Evolutionary conservation across 345 rosid species (phyloP), one percentile per base, ranked within the genome.

Genomic region (Hirschfeldia incana): DNA sequence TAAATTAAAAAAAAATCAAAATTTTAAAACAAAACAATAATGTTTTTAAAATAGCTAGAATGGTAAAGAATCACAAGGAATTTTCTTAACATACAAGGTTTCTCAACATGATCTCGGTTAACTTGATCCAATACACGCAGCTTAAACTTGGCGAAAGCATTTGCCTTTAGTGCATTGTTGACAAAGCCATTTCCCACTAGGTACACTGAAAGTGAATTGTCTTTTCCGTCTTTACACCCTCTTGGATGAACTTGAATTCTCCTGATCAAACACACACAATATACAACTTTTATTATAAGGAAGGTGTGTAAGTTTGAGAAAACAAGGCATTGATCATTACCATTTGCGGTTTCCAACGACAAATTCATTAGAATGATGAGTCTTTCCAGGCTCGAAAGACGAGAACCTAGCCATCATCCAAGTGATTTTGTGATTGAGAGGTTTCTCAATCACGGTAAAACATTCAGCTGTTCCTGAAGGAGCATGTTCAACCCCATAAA

Each of bases 71-170:
- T 21, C 21, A 21, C 21, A 21, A 21, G 21, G 21, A 21, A 0
- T 0, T 21, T 21, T 21, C 1, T 21, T 0, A 21, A 21, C 21
- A 26, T 33, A 33, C 74, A 1, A 32, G 55, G 3, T 65, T 66
- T 12, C 77, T 66, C 73, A 57, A 30, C 1, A 65, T 78, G 73
- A 3, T 78, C 60, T 15, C 51, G 10, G 5, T 42, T 11, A 65
- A 39, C 1, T 66, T 66, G 81, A 26, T 72, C 69, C 55, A 58
- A 42, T 12, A 78, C 77, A 4, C 81, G 53, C 3, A 78, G 59
- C 77, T 72, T 72, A 42, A 65, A 66, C 8, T 26, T 65, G 1
- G n/a, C 73, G 0, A 27, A 55, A 57, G 51, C 65, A 8, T 58
- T 65, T 10, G 46, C 9, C 27, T 37, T 37, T 37, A 8, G 10